Percentiles rank a stretch among this genome's conserved stretches.
These are phyloP conservation scores for Solanum hybrid DNA, from an alignment of 305 asterid genomes.

Conservation along the genomic window DNA sequence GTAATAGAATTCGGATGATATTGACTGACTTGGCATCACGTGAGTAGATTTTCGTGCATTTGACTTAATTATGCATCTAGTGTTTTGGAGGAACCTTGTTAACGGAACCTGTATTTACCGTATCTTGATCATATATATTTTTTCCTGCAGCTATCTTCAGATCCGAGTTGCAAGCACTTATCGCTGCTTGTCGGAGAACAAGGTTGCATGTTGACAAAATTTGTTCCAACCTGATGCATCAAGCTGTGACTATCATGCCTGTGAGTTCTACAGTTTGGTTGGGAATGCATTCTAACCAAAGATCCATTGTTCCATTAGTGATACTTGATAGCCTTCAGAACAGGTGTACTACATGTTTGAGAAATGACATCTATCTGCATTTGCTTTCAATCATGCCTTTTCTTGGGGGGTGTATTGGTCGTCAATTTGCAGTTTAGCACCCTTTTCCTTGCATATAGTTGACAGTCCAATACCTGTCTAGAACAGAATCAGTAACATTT, in stretches of 20 bases:
- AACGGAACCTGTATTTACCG: not conserved
- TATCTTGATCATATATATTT: not conserved
- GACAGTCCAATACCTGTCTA: not conserved
- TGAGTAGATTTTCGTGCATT: slow-evolving; percentile 26
- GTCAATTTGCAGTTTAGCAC: not conserved
- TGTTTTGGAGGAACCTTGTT: not conserved
- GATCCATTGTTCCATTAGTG: not conserved
- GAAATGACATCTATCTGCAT: not conserved
- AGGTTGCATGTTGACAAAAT: slow-evolving; percentile 52
- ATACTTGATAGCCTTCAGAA: not conserved
- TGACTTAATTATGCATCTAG: not conserved
- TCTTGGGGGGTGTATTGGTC: not conserved
- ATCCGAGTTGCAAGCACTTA: slow-evolving; percentile 61
- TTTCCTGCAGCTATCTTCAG: slow-evolving; percentile 47
- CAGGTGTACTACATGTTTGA: not conserved
- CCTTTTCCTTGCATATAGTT: not conserved
- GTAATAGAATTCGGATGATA: slow-evolving; percentile 83
- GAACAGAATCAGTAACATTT: not conserved
- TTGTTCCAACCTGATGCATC: slow-evolving; percentile 40
- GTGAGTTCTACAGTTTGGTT: slow-evolving; percentile 32
- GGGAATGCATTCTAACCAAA: not conserved
- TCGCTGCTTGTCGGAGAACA: slow-evolving; percentile 64
- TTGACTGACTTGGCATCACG: slow-evolving; percentile 47
- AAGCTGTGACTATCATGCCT: slow-evolving; percentile 50
- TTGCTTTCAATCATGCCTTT: not conserved